phyloP scores from a whole-genome alignment of 164 flowering plant species.

The Echeveria elegans region DNA sequence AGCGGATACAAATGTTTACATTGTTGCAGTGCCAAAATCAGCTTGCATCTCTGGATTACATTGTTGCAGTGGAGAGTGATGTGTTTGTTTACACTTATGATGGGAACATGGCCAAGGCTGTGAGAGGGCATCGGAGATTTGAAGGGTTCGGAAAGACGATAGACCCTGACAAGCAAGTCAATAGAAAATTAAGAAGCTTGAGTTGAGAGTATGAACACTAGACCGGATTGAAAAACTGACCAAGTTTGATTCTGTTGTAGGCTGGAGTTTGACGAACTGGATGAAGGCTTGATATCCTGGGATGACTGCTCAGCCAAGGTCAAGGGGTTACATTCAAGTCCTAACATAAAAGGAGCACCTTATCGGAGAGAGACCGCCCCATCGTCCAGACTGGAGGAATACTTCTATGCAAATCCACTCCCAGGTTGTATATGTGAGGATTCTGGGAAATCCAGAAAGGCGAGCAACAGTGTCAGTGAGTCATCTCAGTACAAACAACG shows the following conservation, averaged over 20 bases:
- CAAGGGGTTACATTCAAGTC: constrained; percentile 35
- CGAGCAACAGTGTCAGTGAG: neutral
- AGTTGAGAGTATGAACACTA: neutral
- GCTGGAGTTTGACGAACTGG: neutral
- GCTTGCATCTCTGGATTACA: constrained; percentile 83
- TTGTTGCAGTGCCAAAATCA: constrained; percentile 84
- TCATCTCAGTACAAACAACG: neutral
- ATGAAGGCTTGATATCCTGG: neutral
- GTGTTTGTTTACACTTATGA: constrained; percentile 83
- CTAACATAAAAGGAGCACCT: constrained; percentile 55
- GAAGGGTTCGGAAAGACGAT: constrained; percentile 78
- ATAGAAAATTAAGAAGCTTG: neutral
- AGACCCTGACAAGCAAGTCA: constrained; percentile 70
- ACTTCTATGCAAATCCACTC: constrained; percentile 9
- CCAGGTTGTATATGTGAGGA: constrained; percentile 8
- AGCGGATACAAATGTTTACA: constrained; percentile 56
- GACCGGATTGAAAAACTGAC: neutral
- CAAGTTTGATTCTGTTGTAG: neutral
- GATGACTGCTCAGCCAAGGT: constrained; percentile 36
- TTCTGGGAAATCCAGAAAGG: neutral
- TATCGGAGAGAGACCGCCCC: constrained; percentile 22
- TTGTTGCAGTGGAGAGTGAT: constrained; percentile 78
- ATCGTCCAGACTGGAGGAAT: constrained; percentile 4
- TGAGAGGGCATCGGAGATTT: constrained; percentile 46
- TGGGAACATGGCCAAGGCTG: constrained; percentile 69